These are phyloP conservation scores for Alternaria solani DNA, from an alignment of 2,329 filamentous ascomycete genomes.

Conservation along the genomic window DNA sequence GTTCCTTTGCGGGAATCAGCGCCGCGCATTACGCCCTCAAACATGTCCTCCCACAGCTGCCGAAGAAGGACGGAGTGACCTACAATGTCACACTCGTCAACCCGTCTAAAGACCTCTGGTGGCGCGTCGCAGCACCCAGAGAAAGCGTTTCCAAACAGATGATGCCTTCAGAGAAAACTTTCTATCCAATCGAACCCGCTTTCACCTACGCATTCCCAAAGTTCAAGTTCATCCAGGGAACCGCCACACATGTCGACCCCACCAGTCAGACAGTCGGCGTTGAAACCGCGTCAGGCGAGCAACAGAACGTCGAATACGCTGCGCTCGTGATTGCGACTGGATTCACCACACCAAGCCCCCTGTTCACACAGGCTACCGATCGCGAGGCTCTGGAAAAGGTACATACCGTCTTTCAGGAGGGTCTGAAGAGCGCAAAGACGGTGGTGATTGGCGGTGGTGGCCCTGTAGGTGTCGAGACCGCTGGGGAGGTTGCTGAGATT, in stretches of 20 bases:
- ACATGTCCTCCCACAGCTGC: slow-evolving; percentile 46
- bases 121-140: slow-evolving; percentile 62
- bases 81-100: slow-evolving; percentile 66
- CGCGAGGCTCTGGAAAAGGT: slow-evolving; percentile 37
- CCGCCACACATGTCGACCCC: slow-evolving; percentile 59
- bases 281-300: slow-evolving; percentile 43
- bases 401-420: slow-evolving; percentile 49
- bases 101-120: slow-evolving; percentile 63
- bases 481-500: slow-evolving; percentile 59
- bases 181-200: slow-evolving; percentile 60
- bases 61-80: slow-evolving; percentile 45
- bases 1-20: slow-evolving; percentile 47
- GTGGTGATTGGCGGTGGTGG: slow-evolving; percentile 61
- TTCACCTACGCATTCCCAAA: slow-evolving; percentile 61
- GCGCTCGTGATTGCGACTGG: slow-evolving; percentile 66
- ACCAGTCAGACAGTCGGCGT: slow-evolving; percentile 55
- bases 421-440: slow-evolving; percentile 51
- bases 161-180: slow-evolving; percentile 59
- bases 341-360: slow-evolving; percentile 57
- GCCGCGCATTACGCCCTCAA: slow-evolving; percentile 49
- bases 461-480: slow-evolving; percentile 60
- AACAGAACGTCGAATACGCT: slow-evolving; percentile 56
- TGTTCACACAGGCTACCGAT: slow-evolving; percentile 54
- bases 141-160: slow-evolving; percentile 60
- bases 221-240: slow-evolving; percentile 62